Percentiles rank a stretch among this genome's conserved stretches.
Conservation (phyloP, 768 basidiomycete species). For the Tylopilus sp. region DNA sequence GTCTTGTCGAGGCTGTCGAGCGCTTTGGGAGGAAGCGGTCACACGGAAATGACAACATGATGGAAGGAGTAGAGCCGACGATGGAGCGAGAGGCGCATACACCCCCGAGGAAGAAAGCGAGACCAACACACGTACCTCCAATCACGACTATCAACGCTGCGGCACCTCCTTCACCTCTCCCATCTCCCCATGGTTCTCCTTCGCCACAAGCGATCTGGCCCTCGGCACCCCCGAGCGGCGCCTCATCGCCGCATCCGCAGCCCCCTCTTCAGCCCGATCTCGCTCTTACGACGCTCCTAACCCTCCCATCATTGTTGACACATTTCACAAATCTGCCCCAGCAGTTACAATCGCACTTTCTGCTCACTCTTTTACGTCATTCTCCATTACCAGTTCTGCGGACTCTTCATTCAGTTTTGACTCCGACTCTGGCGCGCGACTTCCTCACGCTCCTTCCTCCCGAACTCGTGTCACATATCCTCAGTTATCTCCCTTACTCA, state of each 20-base stretch:
- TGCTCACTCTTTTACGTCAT: slow-evolving; percentile 88
- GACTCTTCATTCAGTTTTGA: slow-evolving; percentile 82
- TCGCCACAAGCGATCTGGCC: slow-evolving; percentile 75
- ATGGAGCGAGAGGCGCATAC: slow-evolving; percentile 42
- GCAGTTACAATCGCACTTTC: slow-evolving; percentile 86
- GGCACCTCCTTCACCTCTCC: slow-evolving; percentile 80
- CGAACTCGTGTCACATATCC: slow-evolving; percentile 86
- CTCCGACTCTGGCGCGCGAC: slow-evolving; percentile 89
- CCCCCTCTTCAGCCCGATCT: slow-evolving; percentile 80
- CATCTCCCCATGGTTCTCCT: slow-evolving; percentile 83
- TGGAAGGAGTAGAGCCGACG: slow-evolving; percentile 72
- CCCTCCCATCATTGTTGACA: slow-evolving; percentile 76
- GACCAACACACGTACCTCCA: slow-evolving; percentile 54
- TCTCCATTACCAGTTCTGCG: slow-evolving; percentile 90
- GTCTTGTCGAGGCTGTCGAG: slow-evolving; percentile 77
- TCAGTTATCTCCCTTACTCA: slow-evolving; percentile 79
- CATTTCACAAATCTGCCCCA: slow-evolving; percentile 82
- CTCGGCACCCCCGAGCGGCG: slow-evolving; percentile 76
- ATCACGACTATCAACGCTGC: slow-evolving; percentile 67
- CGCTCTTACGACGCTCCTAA: slow-evolving; percentile 77
- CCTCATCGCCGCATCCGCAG: slow-evolving; percentile 65
- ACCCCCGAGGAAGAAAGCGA: slow-evolving; percentile 74
- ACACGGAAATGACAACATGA: slow-evolving; percentile 51
- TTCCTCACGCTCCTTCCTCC: slow-evolving; percentile 90
- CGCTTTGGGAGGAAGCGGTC: slow-evolving; percentile 67